Evolutionary conservation across 2,329 filamentous ascomycete genomes (phyloP), one percentile per base, ranked within the genome.

Genomic region (Sporothrix luriei): DNA sequence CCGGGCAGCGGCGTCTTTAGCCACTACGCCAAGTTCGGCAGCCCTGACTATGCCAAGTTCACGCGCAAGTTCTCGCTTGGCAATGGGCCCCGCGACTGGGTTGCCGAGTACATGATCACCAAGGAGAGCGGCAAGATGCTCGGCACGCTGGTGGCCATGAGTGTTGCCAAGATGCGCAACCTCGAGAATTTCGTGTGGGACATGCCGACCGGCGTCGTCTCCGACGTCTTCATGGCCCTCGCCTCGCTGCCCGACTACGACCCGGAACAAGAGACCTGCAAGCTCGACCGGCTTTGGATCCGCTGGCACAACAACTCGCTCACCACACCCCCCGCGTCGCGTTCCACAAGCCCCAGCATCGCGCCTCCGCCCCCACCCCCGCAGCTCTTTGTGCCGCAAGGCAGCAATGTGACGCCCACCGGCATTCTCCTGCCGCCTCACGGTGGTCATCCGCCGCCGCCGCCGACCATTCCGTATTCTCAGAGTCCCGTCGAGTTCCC

Each of bases 111-210:
- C 79, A 86, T 91, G 72, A 91, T 94, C 74, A 90, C 87, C 2
- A 94, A 93, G 78, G 91, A 94, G 77, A 89, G 90, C 69, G 92
- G 92, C 3, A 95, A 94, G 80, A 93, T 95, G 91, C 84, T 95
- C n/a, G 91, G 91, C 5, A 94, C 91, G 1, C 81, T 95, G 65
- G 91, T 93, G 14, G 91, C 91, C 11, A 80, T 94, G 73, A 91
- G 91, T 14, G 84, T 95, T n/a, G 88, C 89, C 55, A 89, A 91
- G 72, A 95, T 95, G 92, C 82, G 88, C 66, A 92, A 92, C 75
- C 83, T 96, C 51, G 92, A 95, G 78, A 89, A 88, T 0, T 95
- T 95, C 75, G 84, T 92, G 3, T 95, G 92, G 92, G 92, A 96
- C 76, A 94, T 95, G 92, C 92, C 92, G 0, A 95, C 92, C 0